Evolutionary conservation across 192 early-diverging fungal species (phyloP), one percentile per base, ranked within the genome.

Genomic region (Physocladia obscura): DNA sequence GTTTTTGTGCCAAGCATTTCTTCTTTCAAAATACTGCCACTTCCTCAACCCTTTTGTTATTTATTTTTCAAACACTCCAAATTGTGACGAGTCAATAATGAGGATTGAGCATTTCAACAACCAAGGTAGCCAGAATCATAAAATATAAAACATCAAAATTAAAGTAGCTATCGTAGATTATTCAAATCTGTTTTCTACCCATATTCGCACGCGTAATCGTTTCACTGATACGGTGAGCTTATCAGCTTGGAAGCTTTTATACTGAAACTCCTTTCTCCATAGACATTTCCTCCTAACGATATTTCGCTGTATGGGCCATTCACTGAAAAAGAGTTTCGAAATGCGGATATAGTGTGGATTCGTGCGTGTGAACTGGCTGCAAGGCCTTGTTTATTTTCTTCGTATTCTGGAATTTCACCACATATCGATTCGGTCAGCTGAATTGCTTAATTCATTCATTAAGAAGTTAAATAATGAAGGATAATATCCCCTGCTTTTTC

Each of bases 111-210:
- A n/a, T n/a, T n/a, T n/a, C n/a, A n/a, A n/a, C n/a, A n/a, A n/a
- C n/a, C n/a, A n/a, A n/a, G n/a, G n/a, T n/a, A n/a, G n/a, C n/a
- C n/a, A n/a, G n/a, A n/a, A n/a, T n/a, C n/a, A n/a, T n/a, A n/a
- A n/a, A n/a, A n/a, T n/a, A n/a, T n/a, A n/a, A n/a, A n/a, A n/a
- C n/a, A n/a, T n/a, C n/a, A n/a, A n/a, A n/a, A n/a, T n/a, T n/a
- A n/a, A n/a, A n/a, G n/a, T n/a, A n/a, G n/a, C n/a, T n/a, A n/a
- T 26, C 31, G 19, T 36, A 75, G 74, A 75, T 57, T 75, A 75
- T 39, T 58, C 24, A 24, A n/a, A 30, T n/a, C 54, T 75, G 22
- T 75, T 75, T 49, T 57, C 34, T 3, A 44, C 59, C 15, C 69
- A 74, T 40, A n/a, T 56, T 17, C 56, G 69, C 22, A 30, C 56